Evolutionary conservation across 208 protist genomes (phyloP).

Genomic region (Leptomonas pyrrhocoris): DNA sequence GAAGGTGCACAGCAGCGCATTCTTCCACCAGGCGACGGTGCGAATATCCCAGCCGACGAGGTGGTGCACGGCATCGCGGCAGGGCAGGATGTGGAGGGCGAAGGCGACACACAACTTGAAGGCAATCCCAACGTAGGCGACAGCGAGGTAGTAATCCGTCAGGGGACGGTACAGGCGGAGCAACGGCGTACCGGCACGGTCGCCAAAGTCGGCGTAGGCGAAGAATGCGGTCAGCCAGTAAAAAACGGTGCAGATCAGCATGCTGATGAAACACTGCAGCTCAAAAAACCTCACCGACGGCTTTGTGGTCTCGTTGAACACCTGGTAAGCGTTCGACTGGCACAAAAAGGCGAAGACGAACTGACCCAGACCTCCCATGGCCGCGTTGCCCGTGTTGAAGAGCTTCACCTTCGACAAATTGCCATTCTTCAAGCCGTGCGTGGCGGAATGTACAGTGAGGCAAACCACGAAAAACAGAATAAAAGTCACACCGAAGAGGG

Average conservation of each 20-base stretch:
- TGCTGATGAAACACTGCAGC: slow-evolving; percentile 48
- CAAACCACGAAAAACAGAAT: slow-evolving; percentile 79
- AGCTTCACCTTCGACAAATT: slow-evolving; percentile 33
- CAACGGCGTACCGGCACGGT: slow-evolving; percentile 42
- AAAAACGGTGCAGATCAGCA: slow-evolving; percentile 69
- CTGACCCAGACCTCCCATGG: slow-evolving; percentile 49
- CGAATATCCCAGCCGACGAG: slow-evolving; percentile 56
- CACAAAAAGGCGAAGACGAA: slow-evolving; percentile 76
- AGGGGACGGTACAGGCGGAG: slow-evolving; percentile 66
- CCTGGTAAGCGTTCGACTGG: slow-evolving; percentile 69
- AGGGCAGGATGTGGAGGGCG: slow-evolving; percentile 67
- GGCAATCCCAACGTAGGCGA: slow-evolving; percentile 72
- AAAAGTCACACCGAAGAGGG: slow-evolving; percentile 59
- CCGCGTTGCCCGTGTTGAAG: slow-evolving; percentile 39
- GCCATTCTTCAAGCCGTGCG: slow-evolving; percentile 31
- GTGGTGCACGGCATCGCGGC: slow-evolving; percentile 67
- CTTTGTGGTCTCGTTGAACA: slow-evolving; percentile 57
- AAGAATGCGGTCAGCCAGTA: slow-evolving; percentile 80
- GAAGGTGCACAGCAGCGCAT: slow-evolving; percentile 44
- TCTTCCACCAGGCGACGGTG: slow-evolving; percentile 61
- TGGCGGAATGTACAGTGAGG: slow-evolving; percentile 53
- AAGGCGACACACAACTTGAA: slow-evolving; percentile 80
- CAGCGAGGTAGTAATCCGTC: slow-evolving; percentile 55
- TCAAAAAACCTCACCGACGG: slow-evolving; percentile 49
- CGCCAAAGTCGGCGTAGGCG: slow-evolving; percentile 72